A percentile compares a stretch with the other conserved stretches of the same genome.
Conservation (phyloP, 768 basidiomycete species). For the Cantharellus cinnabarinus region DNA sequence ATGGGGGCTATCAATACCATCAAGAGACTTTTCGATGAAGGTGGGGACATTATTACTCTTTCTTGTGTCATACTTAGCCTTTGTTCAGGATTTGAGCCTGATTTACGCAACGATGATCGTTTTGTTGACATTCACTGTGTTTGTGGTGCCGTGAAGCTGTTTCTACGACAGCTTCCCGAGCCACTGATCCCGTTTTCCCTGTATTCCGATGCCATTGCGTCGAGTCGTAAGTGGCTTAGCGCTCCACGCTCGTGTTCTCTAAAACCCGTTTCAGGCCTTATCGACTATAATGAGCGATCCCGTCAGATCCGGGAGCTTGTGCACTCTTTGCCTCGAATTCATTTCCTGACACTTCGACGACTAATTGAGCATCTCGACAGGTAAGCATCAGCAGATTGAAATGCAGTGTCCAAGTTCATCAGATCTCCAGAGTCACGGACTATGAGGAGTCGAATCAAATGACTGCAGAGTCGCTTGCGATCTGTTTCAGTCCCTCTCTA, state of each 20-base stretch:
- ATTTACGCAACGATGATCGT: constrained; percentile 4
- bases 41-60: constrained; percentile 16
- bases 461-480: constrained; percentile 68
- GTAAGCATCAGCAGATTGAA: constrained; percentile 5
- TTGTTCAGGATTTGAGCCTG: constrained; percentile 32
- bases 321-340: constrained; percentile 43
- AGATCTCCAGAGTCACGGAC: constrained; percentile 46
- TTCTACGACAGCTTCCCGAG: constrained; percentile 68
- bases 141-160: constrained; percentile 65
- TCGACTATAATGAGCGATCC: constrained; percentile 47
- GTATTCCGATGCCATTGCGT: constrained; percentile 49
- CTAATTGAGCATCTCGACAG: constrained; percentile 68
- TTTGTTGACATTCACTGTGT: constrained; percentile 56
- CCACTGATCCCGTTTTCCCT: constrained; percentile 51
- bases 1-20: constrained; percentile 44
- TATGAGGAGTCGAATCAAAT: constrained; percentile 79
- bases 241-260: background rate
- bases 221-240: constrained; percentile 35
- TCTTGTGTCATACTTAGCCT: background rate
- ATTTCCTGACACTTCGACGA: constrained; percentile 62
- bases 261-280: constrained; percentile 29
- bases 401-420: background rate
- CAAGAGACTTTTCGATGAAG: constrained; percentile 57
- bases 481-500: constrained; percentile 72
- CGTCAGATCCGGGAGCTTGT: constrained; percentile 44